Evolutionary conservation across 139 green algal species (phyloP).

Genomic region (Haematococcus lacustris): DNA sequence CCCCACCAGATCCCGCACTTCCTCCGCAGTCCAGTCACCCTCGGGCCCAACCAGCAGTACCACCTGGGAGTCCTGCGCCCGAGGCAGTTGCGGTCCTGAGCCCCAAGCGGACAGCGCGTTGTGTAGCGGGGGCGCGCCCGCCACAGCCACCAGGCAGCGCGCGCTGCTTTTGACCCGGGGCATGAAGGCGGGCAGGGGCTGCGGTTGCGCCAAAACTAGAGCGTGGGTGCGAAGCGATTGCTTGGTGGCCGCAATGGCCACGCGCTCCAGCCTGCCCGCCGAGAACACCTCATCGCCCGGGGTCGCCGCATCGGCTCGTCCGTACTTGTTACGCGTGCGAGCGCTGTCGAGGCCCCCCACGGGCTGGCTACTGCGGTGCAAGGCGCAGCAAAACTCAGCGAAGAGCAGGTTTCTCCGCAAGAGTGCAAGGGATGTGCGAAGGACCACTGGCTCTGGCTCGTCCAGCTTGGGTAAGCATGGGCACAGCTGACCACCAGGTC

Average conservation of each 20-base stretch:
- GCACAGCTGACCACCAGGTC: no score
- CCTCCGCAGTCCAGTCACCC: conserved; percentile 76
- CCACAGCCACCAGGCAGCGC: conserved; percentile 23
- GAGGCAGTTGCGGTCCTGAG: no score
- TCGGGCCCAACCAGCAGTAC: conserved; percentile 78
- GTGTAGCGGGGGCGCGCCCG: conserved; percentile 40
- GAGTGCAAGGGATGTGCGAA: no score
- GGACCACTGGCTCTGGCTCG: no score
- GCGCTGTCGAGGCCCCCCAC: neutral
- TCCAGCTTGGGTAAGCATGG: no score
- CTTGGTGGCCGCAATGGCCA: conserved; percentile 78
- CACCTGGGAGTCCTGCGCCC: no score
- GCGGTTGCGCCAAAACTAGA: no score
- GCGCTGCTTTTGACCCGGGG: no score
- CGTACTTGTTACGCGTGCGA: neutral
- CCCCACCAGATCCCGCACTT: conserved; percentile 44
- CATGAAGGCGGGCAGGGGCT: no score
- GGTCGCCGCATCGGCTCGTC: neutral
- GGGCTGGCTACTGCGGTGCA: neutral
- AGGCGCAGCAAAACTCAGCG: no score
- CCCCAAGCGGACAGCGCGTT: conserved; percentile 9
- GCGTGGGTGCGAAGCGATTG: conserved; percentile 66
- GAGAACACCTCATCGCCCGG: conserved; percentile 12
- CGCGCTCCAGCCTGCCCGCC: conserved; percentile 52
- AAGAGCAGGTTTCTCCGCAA: no score